Base-by-base conservation (phyloP, 352 stramenopile species). In the Globisporangium iwayamae region DNA sequence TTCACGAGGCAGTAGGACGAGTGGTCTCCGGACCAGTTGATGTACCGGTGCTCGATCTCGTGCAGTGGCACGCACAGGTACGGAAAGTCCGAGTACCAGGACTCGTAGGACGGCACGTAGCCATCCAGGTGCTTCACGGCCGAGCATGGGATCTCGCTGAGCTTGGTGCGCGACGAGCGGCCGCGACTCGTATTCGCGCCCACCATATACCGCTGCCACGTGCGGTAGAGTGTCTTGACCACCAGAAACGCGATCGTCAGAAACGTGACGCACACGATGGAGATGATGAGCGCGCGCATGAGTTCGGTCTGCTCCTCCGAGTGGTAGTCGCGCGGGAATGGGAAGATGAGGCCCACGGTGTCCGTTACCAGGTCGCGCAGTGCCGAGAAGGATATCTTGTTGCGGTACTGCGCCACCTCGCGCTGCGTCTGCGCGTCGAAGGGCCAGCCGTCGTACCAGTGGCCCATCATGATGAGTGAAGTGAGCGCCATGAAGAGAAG, bases 381-480 rank as follows among this genome's bases (percentile, higher is more conserved):
- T 13, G 68, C 68, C 53, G 78, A 55, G 25, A 56, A 20, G 6
- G 25, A 38, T 1, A 32, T 25, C 13, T 41, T 25, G 8, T 75
- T 63, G 46, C 69, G 63, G 10, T 74, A 62, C 39, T 73, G 55
- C 2, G 69, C 18, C 22, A 90, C 67, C 0, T 58, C 68, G 9
- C 53, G 52, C 43, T 87, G 46, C 0, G 81, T 79, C 9, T 43
- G 13, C 14, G 63, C 59, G 48, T 93, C 84, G 48, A 90, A 93
- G 5, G 84, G 84, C 84, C 84, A 93, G 43, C 81, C 81, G 61
- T 89, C 81, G 65, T 91, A 93, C 78, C 80, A 91, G 55, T 90
- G 84, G 1, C 81, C 81, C 78, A 87, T 87, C 81, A 90, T 90
- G 13, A 90, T 72, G 8, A 93, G 70, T 39, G 81, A 82, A 11